Evolutionary conservation across 192 early-diverging fungal species (phyloP), one percentile per base, ranked within the genome.

Genomic region (Backusella liffmaniae): DNA sequence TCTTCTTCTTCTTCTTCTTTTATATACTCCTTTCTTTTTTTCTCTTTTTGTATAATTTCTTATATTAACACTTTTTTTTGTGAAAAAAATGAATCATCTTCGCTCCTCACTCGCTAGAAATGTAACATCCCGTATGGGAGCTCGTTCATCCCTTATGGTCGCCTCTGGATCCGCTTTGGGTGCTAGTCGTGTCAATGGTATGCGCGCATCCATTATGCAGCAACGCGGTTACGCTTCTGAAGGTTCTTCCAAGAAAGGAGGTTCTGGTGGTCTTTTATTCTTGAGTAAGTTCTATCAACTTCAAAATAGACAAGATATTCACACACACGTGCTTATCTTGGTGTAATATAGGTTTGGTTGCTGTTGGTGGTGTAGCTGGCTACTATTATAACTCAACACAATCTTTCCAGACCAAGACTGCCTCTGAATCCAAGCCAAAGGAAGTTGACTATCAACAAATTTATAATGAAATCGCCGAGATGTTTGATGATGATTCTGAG

Each of bases 401-500:
- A 32, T 44, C 65, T 26, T 34, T 46, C 39, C 68, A 59, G 59
- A 68, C 70, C 21, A 76, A 73, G 36, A 69, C 75, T 67, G 35
- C 77, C 15, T 42, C 59, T n/a, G 46, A n/a, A 10, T 74, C 37
- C 23, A 79, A 80, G 37, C 81, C 84, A 82, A 88, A 89, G 84
- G 85, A 72, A 16, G 65, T 85, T 46, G 87, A 94, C 85, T 94
- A 92, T 87, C 79, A 90, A 72, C 81, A 85, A 68, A 88, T 94
- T 75, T 93, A 93, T 86, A 89, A 92, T 80, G 90, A 90, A 68
- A 94, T 94, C 79, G 93, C 92, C 39, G 88, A 86, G 66, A 82
- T 94, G 70, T 85, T 94, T 29, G 92, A 93, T 66, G 90, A 93
- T 74, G 86, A 71, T 23, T 26, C 90, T 73, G 84, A 92, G 84